phyloP scores from a whole-genome alignment of 2,329 filamentous ascomycete genomes.

The Botryotinia calthae region DNA sequence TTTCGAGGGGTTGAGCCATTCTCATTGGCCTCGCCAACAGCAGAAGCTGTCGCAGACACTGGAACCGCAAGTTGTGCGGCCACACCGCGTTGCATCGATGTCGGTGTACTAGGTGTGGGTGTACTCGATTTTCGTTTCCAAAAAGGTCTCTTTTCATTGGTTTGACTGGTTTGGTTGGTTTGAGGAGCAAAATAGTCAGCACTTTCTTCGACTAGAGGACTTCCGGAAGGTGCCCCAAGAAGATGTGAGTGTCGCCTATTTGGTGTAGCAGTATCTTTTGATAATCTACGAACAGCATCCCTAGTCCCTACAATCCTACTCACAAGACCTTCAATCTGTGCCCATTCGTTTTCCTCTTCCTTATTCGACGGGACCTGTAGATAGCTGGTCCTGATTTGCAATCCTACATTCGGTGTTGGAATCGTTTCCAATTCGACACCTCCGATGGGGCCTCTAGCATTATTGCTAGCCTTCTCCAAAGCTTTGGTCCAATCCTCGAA shows the following conservation, averaged over 20 bases:
- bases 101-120: constrained; percentile 29
- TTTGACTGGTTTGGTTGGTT: constrained; percentile 29
- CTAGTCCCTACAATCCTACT: constrained; percentile 83
- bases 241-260: constrained; percentile 25
- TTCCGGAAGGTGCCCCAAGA: constrained; percentile 38
- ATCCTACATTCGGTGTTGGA: constrained; percentile 33
- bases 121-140: constrained; percentile 83
- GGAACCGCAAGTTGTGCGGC: constrained; percentile 36
- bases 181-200: constrained; percentile 53
- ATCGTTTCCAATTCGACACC: constrained; percentile 44
- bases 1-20: constrained; percentile 28
- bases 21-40: constrained; percentile 29
- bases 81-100: constrained; percentile 30
- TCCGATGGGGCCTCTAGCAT: constrained; percentile 46
- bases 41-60: constrained; percentile 26
- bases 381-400: constrained; percentile 38
- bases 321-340: constrained; percentile 78
- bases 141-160: constrained; percentile 68
- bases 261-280: constrained; percentile 71
- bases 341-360: constrained; percentile 80
- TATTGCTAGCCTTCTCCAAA: constrained; percentile 75
- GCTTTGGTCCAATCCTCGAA: constrained; percentile 86
- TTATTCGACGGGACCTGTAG: constrained; percentile 33
- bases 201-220: constrained; percentile 47
- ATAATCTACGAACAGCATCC: constrained; percentile 82